Evolutionary conservation across 306 rosid species (phyloP), one percentile per base, ranked within the genome.

Genomic region (Elaeagnus macrophylla): DNA sequence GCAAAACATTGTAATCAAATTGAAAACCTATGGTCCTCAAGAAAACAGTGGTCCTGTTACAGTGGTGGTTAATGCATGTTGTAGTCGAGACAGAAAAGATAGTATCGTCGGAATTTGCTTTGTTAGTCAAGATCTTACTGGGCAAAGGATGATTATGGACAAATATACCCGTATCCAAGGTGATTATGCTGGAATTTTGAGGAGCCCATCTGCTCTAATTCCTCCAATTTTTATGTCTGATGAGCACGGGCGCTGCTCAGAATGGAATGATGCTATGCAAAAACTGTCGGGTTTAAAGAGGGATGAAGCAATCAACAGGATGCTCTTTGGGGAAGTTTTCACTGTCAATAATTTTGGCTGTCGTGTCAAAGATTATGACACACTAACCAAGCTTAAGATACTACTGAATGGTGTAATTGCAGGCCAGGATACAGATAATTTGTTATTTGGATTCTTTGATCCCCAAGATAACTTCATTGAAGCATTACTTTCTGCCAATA

Each of bases 161-260:
- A 66, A 67, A 62, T 75, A 66, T 58, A 75, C 80, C 6, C 67
- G 61, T 52, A 53, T 75, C 56, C 77, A 70, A 62, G 80, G 74
- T n/a, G 80, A 75, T 58, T 75, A 61, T 64, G 62, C 60, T 6
- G 80, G 73, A 60, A 70, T 75, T 48, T 53, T 75, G 53, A 67
- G 53, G 15, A 75, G 55, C 61, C 80, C 80, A 16, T 75, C 77
- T 52, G 67, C 73, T 13, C 70, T 75, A 17, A 70, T 75, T 59
- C 80, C 80, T 75, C 80, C 80, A 10, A 75, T 70, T 61, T 75
- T 75, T 63, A 65, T 75, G 80, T 49, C 71, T 3, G 70, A 75
- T 49, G 73, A 62, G 57, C 59, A 75, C 20, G 61, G 76, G 32
- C 73, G 52, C 37, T 75, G 80, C 73, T 62, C 51, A 60, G 77